Evolutionary conservation across 2,329 filamentous ascomycete genomes (phyloP).

Genomic region (Colletotrichum abscissum): DNA sequence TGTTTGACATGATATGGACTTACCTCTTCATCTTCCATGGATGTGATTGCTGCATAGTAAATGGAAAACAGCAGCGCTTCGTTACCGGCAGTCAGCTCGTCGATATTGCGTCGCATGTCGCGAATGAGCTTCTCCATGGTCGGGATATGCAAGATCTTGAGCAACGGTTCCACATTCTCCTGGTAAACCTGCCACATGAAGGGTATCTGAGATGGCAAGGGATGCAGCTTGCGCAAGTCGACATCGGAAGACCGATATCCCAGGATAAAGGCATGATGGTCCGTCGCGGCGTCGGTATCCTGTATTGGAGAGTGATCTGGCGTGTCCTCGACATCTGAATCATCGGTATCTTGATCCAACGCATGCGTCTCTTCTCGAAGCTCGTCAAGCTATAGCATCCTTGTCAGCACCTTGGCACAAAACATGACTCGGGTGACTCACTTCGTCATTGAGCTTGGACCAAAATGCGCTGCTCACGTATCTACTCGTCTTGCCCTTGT

Average conservation of each 20-base stretch:
- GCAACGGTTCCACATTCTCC: conserved; percentile 78
- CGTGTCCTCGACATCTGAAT: conserved; percentile 69
- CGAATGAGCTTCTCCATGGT: conserved; percentile 71
- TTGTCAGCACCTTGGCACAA: conserved; percentile 35
- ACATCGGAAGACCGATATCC: conserved; percentile 79
- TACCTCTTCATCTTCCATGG: conserved; percentile 71
- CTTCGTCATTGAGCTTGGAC: conserved; percentile 81
- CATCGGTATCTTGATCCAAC: conserved; percentile 62
- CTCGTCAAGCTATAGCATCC: conserved; percentile 49
- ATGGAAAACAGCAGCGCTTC: conserved; percentile 74
- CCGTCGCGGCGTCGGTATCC: conserved; percentile 46
- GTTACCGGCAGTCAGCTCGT: conserved; percentile 65
- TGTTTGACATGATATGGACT: neutral
- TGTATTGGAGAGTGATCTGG: conserved; percentile 54
- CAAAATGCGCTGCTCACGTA: conserved; percentile 84
- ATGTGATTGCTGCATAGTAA: conserved; percentile 68
- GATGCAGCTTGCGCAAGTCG: conserved; percentile 73
- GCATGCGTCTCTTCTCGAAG: conserved; percentile 54
- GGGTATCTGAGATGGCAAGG: conserved; percentile 71
- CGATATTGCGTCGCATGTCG: conserved; percentile 68
- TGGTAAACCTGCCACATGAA: conserved; percentile 78
- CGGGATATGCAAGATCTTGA: conserved; percentile 78
- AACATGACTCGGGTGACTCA: conserved; percentile 45
- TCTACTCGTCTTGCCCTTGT: conserved; percentile 73
- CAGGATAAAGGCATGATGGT: conserved; percentile 78